Conservation (phyloP, 1,139 yeast genomes). For the Meyerozyma sp. region DNA sequence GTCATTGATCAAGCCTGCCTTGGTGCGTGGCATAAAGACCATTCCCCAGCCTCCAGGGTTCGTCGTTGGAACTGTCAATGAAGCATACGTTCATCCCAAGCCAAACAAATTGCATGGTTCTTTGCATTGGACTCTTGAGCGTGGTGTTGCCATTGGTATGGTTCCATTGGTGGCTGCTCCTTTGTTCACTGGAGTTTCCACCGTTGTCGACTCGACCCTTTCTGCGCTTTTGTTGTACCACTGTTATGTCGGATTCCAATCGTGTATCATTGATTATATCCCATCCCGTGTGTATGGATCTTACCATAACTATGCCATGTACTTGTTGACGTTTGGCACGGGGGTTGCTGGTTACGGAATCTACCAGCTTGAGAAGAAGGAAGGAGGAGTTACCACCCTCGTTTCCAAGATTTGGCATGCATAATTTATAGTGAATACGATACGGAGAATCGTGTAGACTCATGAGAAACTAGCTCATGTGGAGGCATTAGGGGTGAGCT, state of each 20-base stretch:
- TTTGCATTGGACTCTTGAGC: conserved; percentile 69
- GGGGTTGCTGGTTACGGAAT: conserved; percentile 61
- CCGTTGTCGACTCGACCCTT: conserved; percentile 52
- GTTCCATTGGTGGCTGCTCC: conserved; percentile 64
- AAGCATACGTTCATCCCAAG: conserved; percentile 60
- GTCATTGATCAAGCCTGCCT: conserved; percentile 6
- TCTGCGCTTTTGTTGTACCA: conserved; percentile 56
- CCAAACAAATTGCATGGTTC: conserved; percentile 57
- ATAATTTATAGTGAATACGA: conserved; percentile 6
- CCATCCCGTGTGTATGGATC: conserved; percentile 69
- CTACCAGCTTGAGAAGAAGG: conserved; percentile 62
- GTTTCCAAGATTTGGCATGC: conserved; percentile 35
- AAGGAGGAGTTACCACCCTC: conserved; percentile 53
- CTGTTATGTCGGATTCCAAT: conserved; percentile 65
- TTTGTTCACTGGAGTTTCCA: conserved; percentile 50
- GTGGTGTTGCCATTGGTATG: conserved; percentile 51
- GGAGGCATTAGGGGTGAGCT: background rate
- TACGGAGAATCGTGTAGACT: background rate
- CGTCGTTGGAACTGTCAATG: conserved; percentile 71
- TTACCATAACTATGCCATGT: conserved; percentile 58
- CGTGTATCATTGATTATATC: conserved; percentile 76
- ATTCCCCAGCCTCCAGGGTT: conserved; percentile 76
- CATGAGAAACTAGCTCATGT: background rate
- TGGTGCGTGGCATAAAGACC: conserved; percentile 28
- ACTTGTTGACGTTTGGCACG: conserved; percentile 60